Percentiles rank a stretch among this genome's conserved stretches.
Evolutionary conservation across 208 protist genomes (phyloP).

Genomic region (Naegleria fowleri): DNA sequence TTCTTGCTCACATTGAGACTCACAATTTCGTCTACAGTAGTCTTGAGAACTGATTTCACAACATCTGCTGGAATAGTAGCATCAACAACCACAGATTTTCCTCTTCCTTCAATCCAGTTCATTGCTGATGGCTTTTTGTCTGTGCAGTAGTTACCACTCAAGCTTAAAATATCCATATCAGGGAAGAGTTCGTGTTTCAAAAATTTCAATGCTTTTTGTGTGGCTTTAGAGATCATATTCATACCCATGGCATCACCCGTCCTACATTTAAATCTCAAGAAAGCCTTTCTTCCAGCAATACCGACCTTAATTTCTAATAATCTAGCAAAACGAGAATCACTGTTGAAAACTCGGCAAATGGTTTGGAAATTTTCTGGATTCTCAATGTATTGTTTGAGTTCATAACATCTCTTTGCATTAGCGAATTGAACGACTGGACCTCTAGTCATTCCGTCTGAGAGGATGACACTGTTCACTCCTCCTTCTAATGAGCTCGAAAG

Average conservation of each 20-base stretch:
- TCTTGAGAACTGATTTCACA: constrained; percentile 86
- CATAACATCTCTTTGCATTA: constrained; percentile 62
- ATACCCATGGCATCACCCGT: constrained; percentile 98
- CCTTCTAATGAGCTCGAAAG: constrained; percentile 69
- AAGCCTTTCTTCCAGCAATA: constrained; percentile 77
- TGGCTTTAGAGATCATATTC: constrained; percentile 99
- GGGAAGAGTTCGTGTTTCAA: constrained; percentile 74
- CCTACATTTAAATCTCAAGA: constrained; percentile 83
- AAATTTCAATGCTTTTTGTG: constrained; percentile 74
- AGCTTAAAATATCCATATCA: constrained; percentile 73
- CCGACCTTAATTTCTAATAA: constrained; percentile 73
- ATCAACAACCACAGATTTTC: constrained; percentile 88
- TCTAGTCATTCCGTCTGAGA: constrained; percentile 92
- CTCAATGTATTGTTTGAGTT: constrained; percentile 77
- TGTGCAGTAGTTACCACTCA: constrained; percentile 95
- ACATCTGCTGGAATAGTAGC: constrained; percentile 76
- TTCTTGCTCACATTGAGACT: constrained; percentile 90
- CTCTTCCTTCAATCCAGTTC: constrained; percentile 95
- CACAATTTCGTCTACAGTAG: constrained; percentile 75
- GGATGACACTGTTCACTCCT: constrained; percentile 66
- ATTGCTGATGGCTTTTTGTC: constrained; percentile 97
- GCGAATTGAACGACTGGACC: constrained; percentile 83
- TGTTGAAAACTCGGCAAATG: constrained; percentile 78
- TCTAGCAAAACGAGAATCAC: constrained; percentile 84
- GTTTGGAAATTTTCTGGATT: constrained; percentile 62